phyloP scores from a whole-genome alignment of 306 rosid species.

The Aeschynomene evenia region DNA sequence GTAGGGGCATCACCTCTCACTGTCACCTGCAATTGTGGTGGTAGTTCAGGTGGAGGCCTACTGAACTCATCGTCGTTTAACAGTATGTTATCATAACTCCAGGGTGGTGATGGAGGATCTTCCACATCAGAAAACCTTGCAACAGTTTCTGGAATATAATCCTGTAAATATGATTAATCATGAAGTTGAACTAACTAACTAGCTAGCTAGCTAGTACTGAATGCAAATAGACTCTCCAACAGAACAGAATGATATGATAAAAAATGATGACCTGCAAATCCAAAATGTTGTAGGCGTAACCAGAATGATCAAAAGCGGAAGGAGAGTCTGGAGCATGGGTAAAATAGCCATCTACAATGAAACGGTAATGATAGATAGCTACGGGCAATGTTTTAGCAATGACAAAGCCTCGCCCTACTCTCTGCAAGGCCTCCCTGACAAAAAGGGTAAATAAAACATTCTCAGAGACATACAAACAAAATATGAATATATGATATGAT shows the following conservation, averaged over 20 bases:
- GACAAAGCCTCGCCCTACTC: slow-evolving; percentile 37
- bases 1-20: slow-evolving; percentile 38
- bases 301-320: slow-evolving; percentile 46
- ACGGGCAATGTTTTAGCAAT: slow-evolving; percentile 57
- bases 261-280: slow-evolving; percentile 84
- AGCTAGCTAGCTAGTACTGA: no score
- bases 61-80: slow-evolving; percentile 60
- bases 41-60: slow-evolving; percentile 76
- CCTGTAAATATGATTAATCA: slow-evolving; percentile 44
- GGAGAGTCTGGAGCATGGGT: slow-evolving; percentile 77
- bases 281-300: slow-evolving; percentile 67
- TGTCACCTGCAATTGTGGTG: slow-evolving; percentile 59
- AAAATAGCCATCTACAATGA: slow-evolving; percentile 71
- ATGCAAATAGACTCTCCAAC: neutral
- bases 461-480: no score
- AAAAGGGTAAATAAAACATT: slow-evolving; percentile 27
- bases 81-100: slow-evolving; percentile 64
- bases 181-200: slow-evolving; percentile 7
- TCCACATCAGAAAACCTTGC: slow-evolving; percentile 45
- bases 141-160: slow-evolving; percentile 45
- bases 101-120: slow-evolving; percentile 77
- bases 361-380: slow-evolving; percentile 68
- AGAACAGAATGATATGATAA: neutral
- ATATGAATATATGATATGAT: no score
- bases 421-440: slow-evolving; percentile 68